These are phyloP conservation scores for Globisporangium ultimum DNA, from an alignment of 352 stramenopile genomes.

Conservation along the genomic window DNA sequence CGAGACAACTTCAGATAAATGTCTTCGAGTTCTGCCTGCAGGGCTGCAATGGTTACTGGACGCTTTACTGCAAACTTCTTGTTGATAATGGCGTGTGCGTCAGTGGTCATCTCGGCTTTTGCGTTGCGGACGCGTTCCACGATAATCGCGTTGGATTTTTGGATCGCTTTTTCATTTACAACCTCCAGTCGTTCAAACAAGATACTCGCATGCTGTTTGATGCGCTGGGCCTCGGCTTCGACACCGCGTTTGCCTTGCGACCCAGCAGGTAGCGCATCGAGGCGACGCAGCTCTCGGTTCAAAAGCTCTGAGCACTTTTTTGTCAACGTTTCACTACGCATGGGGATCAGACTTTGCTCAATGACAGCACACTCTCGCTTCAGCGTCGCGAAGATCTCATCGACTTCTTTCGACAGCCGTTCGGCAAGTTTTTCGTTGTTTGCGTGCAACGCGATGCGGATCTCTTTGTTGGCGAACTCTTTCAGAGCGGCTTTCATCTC, in stretches of 20 bases:
- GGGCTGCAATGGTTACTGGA: slow-evolving; percentile 50
- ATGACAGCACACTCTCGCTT: slow-evolving; percentile 53
- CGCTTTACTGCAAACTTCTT: slow-evolving; percentile 44
- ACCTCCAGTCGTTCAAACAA: slow-evolving; percentile 77
- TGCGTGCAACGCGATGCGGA: slow-evolving; percentile 59
- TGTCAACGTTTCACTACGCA: slow-evolving; percentile 45
- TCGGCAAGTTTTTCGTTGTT: slow-evolving; percentile 67
- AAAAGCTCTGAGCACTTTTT: slow-evolving; percentile 53
- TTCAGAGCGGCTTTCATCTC: slow-evolving; percentile 56
- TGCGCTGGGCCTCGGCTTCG: slow-evolving; percentile 48
- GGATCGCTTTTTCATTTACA: slow-evolving; percentile 66
- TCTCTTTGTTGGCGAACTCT: slow-evolving; percentile 59
- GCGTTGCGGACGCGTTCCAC: slow-evolving; percentile 47
- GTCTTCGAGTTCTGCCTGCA: slow-evolving; percentile 61
- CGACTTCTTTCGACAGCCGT: slow-evolving; percentile 48
- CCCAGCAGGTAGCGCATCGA: slow-evolving; percentile 47
- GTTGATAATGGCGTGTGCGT: slow-evolving; percentile 61
- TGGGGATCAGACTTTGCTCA: slow-evolving; percentile 56
- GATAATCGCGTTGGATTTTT: slow-evolving; percentile 46
- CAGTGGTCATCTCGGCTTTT: slow-evolving; percentile 58
- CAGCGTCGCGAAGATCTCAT: slow-evolving; percentile 50
- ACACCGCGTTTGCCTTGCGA: slow-evolving; percentile 43
- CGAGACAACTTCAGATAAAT: slow-evolving; percentile 30
- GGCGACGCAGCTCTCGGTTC: slow-evolving; percentile 33
- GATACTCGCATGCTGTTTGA: slow-evolving; percentile 55